Conservation (phyloP, 371 early-diverging fungal species). For the Mucor plumbeus region DNA sequence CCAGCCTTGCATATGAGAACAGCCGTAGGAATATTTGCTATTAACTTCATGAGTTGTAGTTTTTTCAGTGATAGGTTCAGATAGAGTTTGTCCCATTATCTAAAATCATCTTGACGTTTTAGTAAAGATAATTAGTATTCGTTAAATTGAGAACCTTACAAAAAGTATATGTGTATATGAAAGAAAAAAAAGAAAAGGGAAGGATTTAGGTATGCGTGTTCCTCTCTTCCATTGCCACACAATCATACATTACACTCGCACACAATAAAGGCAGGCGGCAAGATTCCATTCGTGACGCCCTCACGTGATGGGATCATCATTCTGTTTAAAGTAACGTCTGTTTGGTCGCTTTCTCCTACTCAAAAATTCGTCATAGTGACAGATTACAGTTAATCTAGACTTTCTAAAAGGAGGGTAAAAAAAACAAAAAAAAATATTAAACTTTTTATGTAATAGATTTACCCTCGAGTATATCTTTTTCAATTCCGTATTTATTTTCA, state of each 20-base stretch:
- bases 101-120: not conserved
- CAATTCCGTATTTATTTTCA: no score
- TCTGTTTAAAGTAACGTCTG: constrained; percentile 2
- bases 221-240: not conserved
- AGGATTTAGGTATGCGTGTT: not conserved
- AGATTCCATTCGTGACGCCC: not conserved
- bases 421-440: no score
- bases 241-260: not conserved
- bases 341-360: not conserved
- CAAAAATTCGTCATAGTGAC: no score
- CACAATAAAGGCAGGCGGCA: not conserved
- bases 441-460: no score
- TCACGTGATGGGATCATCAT: not conserved
- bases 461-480: no score
- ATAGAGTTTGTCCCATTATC: constrained; percentile 95
- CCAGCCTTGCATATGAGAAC: constrained; percentile 98
- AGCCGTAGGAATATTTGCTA: constrained; percentile 81
- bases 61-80: constrained; percentile 93
- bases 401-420: no score
- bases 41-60: constrained; percentile 75
- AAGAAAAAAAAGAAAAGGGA: not conserved
- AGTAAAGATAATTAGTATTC: not conserved
- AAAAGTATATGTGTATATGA: constrained; percentile 1
- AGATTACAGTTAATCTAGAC: no score
- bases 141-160: not conserved